These are phyloP conservation scores for Diospyros kaki DNA, from an alignment of 148 eudicot genomes.

Conservation along the genomic window DNA sequence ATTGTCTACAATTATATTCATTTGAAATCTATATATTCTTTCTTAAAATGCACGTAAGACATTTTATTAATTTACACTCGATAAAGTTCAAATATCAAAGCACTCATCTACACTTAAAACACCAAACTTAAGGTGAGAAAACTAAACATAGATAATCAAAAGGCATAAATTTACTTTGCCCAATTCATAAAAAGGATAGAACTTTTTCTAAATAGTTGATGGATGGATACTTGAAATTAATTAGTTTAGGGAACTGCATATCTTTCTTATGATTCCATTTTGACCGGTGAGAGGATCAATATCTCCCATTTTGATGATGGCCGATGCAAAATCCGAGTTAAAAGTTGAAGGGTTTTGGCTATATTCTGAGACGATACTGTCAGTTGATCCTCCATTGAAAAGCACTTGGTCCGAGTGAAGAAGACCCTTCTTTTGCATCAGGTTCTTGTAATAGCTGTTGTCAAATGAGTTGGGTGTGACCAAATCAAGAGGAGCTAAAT, in stretches of 20 bases:
- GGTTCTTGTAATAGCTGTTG: conserved; percentile 34
- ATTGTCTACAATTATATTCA: too few species aligned
- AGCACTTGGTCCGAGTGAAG: conserved; percentile 29
- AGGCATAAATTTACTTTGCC: too few species aligned
- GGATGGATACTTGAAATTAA: too few species aligned
- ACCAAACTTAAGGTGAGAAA: too few species aligned
- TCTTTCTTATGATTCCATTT: conserved; percentile 26
- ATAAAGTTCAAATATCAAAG: too few species aligned
- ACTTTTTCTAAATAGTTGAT: too few species aligned
- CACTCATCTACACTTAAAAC: too few species aligned
- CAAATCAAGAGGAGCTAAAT: conserved; percentile 31
- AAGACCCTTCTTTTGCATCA: conserved; percentile 29
- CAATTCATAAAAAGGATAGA: too few species aligned
- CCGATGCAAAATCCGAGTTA: conserved; percentile 20
- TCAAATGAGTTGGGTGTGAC: conserved; percentile 33
- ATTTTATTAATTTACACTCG: too few species aligned
- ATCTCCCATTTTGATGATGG: conserved; percentile 30
- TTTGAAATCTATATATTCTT: too few species aligned
- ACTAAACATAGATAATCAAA: too few species aligned
- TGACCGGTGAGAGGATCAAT: conserved; percentile 20
- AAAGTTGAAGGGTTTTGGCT: conserved; percentile 21
- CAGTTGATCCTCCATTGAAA: conserved; percentile 28
- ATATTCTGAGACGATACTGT: conserved; percentile 21
- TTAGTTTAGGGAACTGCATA: conserved; percentile 25
- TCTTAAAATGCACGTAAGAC: too few species aligned